Evolutionary conservation across 257 asterid genomes (phyloP).

Genomic region (Nicotiana tomentosiformis): DNA sequence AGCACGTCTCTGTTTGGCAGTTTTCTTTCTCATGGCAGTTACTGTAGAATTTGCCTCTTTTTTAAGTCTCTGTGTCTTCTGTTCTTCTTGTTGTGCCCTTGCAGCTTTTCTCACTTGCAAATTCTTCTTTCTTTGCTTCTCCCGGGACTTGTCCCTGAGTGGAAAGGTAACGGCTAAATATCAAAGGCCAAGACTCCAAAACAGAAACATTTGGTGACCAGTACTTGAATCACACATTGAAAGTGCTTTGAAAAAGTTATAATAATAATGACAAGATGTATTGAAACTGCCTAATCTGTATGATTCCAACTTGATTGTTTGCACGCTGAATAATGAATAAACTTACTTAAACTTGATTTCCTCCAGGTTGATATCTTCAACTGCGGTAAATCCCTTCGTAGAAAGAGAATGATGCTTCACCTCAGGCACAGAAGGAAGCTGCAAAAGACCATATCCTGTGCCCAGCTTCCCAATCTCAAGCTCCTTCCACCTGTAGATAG

Average conservation of each 20-base stretch:
- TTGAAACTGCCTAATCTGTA: not conserved
- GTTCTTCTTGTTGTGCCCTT: conserved; percentile 32
- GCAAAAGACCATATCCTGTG: conserved; percentile 88
- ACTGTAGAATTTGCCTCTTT: conserved; percentile 26
- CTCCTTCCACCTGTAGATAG: conserved; percentile 71
- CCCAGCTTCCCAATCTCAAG: conserved; percentile 96
- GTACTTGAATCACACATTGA: not conserved
- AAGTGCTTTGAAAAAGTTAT: not conserved
- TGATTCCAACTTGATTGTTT: not conserved
- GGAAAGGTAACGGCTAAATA: not conserved
- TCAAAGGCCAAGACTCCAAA: not conserved
- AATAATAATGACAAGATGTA: not conserved
- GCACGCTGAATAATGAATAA: not conserved
- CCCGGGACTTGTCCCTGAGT: conserved; percentile 79
- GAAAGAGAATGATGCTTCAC: conserved; percentile 81
- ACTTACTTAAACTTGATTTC: conserved; percentile 83
- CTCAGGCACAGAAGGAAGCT: conserved; percentile 89
- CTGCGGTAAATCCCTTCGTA: conserved; percentile 61
- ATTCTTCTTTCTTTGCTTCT: conserved; percentile 85
- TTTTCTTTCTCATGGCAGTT: conserved; percentile 54
- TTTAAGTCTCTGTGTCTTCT: conserved; percentile 37
- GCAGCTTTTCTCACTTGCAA: conserved; percentile 51
- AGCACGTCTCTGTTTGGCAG: conserved; percentile 86
- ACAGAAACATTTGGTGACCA: not conserved
- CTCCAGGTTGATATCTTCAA: conserved; percentile 57